Evolutionary conservation across 768 basidiomycete species (phyloP), one percentile per base, ranked within the genome.

Genomic region (Fomitopsis serialis): DNA sequence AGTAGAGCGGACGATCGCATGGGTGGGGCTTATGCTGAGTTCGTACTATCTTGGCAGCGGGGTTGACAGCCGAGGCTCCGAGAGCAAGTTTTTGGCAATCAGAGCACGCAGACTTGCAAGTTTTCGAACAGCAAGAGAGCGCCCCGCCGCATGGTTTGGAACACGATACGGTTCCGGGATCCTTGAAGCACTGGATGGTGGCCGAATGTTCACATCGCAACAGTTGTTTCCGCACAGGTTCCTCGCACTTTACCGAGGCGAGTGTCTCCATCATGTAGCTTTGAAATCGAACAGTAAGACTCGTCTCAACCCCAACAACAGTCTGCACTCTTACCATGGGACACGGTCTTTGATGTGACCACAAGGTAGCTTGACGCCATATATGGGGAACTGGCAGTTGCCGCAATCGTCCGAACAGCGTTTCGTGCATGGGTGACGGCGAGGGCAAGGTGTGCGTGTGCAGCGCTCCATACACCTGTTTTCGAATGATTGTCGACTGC

Each of bases 391-490:
- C 21, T 36, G 43, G 61, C 86, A 87, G 8, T 70, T 54, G 1
- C 80, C 81, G 57, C 86, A 87, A 1, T 74, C 61, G 1, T 69
- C 67, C 2, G 74, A 70, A 61, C 86, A 89, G 12, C 67, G 57
- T 36, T 73, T 76, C 8, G 60, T 54, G 61, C 87, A 89, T 0
- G 86, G 85, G 60, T 88, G 86, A 1, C 68, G 67, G 25, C 78
- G 71, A 0, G 69, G 57, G 56, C 86, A 87, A 5, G 83, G 73
- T 25, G 73, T 70, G n/a, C 58, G 53, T 29, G 70, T 67, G 57
- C 86, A 86, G 9, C 64, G 66, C 53, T 78, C 72, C 12, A 61
- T 63, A 58, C 86, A 86, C 12, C 9, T 66, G 63, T 11, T 78
- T 73, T 35, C 69, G 63, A 15, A 75, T 87, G 85, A 12, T 77